Evolutionary conservation across 2,329 filamentous ascomycete species (phyloP), one percentile per base, ranked within the genome.

Genomic region (Fusarium armeniacum): DNA sequence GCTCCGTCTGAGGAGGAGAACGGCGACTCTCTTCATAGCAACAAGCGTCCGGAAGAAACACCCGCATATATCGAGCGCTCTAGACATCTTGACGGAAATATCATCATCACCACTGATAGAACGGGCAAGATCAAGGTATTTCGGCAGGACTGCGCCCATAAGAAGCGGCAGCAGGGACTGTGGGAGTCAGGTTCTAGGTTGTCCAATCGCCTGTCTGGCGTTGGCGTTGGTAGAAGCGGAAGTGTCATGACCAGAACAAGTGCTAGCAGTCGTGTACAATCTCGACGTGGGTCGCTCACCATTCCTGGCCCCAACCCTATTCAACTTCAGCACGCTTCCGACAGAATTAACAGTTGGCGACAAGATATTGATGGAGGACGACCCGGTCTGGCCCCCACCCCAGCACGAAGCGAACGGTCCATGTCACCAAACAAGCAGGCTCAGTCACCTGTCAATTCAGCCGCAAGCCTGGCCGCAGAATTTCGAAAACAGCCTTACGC

Each of bases 41-140:
- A 58, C 67, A 84, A 78, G 67, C 84, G 81, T 67, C 87, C 87
- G 0, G 89, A 91, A 61, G 91, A 92, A 72, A 92, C 90, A 1
- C 92, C 94, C 0, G 89, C 90, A 0, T 97, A 97, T 74, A 80
- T 94, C 36, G 86, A 93, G 13, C 89, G 94, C 18, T 91, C 90
- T 9, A 86, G 86, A 18, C 96, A 99, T 77, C 82, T 84, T 16
- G 90, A 90, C 64, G 96, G 96, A 28, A 93, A 97, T 74, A 98
- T 99, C 67, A 90, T 99, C 58, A 88, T 98, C 51, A 97, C 95
- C 0, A 93, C 94, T 3, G 95, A 98, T 77, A 93, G 93, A 73
- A 90, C 89, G 1, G 96, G 96, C 36, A 88, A 89, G 28, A 96
- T 99, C 81, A 98, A 98, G 77, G 91, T 98, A 1, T 98, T 98